Conservation (phyloP, 2,329 filamentous ascomycete genomes). For the Pseudopithomyces maydicus region DNA sequence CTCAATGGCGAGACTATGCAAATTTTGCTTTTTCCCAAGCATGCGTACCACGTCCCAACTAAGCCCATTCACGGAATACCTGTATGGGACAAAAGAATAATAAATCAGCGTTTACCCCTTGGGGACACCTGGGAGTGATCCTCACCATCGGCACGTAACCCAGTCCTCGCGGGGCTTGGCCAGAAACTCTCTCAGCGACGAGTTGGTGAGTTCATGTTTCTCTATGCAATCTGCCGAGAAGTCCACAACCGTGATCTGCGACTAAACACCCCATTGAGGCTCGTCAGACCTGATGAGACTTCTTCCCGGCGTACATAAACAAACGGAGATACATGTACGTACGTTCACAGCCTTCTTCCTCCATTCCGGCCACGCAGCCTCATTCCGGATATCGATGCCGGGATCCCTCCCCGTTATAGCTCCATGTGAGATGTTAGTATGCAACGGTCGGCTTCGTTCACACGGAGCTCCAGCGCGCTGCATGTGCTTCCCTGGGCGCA, state of each 20-base stretch:
- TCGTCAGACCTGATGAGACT: no score
- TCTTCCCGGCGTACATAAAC: no score
- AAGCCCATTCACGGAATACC: constrained; percentile 72
- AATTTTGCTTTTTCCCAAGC: constrained; percentile 75
- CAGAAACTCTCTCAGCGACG: constrained; percentile 71
- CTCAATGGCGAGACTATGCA: constrained; percentile 86
- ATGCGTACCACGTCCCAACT: constrained; percentile 92
- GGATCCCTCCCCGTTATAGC: constrained; percentile 38
- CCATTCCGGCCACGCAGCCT: constrained; percentile 40
- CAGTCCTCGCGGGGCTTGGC: constrained; percentile 62
- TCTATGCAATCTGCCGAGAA: constrained; percentile 75
- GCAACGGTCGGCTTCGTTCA: constrained; percentile 2
- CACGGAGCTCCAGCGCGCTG: not conserved
- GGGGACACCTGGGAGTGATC: constrained; percentile 41
- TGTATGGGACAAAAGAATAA: not conserved
- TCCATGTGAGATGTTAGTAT: constrained; percentile 7
- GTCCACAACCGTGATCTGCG: constrained; percentile 81
- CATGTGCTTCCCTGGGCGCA: not conserved
- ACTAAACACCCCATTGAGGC: not conserved
- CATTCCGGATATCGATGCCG: constrained; percentile 50
- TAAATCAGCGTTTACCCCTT: not conserved
- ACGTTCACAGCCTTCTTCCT: constrained; percentile 46
- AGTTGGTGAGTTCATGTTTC: constrained; percentile 73
- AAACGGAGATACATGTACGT: not conserved
- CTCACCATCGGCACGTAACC: constrained; percentile 89